Base-by-base conservation (phyloP, 345 rosid genomes). In the Erucastrum elatum region DNA sequence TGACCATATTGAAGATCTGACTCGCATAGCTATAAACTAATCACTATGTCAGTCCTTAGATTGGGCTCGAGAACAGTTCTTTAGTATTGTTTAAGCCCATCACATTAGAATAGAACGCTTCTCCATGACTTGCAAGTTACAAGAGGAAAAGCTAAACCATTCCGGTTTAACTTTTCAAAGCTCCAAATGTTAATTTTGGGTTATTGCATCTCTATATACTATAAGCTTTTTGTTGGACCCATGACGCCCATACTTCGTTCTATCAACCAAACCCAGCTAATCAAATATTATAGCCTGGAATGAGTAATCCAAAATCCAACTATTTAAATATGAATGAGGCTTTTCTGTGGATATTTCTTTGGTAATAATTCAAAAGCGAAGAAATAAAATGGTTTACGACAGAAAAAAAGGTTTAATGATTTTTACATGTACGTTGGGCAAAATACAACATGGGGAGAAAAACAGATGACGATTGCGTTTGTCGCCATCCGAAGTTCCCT, bases 401-500 rank as follows among this genome's bases (percentile, higher is more conserved):
- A 29, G 2, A 29, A 4, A 61, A 56, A 58, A 4, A 27, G 1
- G 71, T 56, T 27, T 64, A 31, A 66, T 58, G 30, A 10, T 9
- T 39, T 5, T 44, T 12, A 61, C 58, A 25, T 33, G 77, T 66
- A 78, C 74, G 39, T 11, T 39, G 17, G 2, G 15, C 6, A 27
- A 67, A 74, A 74, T 16, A 74, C 74, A 79, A 68, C 30, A 74
- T 68, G 74, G 70, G 77, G 2, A 6, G 4, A 8, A 46, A 74
- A 41, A 68, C 39, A 61, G 79, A 62, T 79, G 75, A 68, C 71
- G 78, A 6, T 49, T 61, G 34, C 8, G 9, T 79, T 79, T 79
- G 79, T 79, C 82, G 79, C 53, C 31, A 74, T 37, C 71, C 71
- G 66, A 62, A 79, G 75, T 74, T 79, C 75, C 82, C 75, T 74